Conservation (phyloP, 2,329 filamentous ascomycete species). For the Fusarium sp. region DNA sequence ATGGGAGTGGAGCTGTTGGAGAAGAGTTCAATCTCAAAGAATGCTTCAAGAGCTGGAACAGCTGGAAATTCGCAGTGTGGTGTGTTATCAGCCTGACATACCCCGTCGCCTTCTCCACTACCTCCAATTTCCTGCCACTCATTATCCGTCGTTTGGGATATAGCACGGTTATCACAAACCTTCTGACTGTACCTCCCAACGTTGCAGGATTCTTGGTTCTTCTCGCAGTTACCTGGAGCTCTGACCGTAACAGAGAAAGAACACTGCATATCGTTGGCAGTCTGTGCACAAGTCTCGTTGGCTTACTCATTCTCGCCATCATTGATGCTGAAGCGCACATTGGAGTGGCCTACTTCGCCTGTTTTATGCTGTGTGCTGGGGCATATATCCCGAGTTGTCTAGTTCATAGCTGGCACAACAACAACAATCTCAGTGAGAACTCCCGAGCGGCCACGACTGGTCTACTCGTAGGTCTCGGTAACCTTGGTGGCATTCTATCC, state of each 20-base stretch:
- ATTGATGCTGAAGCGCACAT: slow-evolving; percentile 24
- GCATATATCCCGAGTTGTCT: slow-evolving; percentile 58
- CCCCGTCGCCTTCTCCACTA: neutral
- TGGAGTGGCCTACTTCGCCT: slow-evolving; percentile 59
- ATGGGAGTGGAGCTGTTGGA: neutral
- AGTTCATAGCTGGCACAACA: slow-evolving; percentile 62
- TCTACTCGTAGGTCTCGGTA: slow-evolving; percentile 58
- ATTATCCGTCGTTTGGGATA: neutral
- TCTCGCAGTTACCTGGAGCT: neutral
- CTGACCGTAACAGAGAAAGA: neutral
- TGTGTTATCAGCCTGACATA: neutral
- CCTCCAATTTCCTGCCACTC: neutral
- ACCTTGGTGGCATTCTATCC: slow-evolving; percentile 57
- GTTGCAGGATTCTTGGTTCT: neutral
- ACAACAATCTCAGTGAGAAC: slow-evolving; percentile 61
- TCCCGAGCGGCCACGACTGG: slow-evolving; percentile 58
- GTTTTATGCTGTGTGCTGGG: slow-evolving; percentile 56
- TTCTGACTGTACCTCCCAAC: neutral
- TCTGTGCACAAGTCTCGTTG: neutral
- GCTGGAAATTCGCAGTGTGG: neutral
- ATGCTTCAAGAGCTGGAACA: neutral
- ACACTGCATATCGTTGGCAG: neutral
- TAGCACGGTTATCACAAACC: neutral
- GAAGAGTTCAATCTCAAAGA: neutral
- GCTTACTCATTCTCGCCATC: neutral